Base-by-base conservation (phyloP, 106 monocot genomes). In the Allium fistulosum region DNA sequence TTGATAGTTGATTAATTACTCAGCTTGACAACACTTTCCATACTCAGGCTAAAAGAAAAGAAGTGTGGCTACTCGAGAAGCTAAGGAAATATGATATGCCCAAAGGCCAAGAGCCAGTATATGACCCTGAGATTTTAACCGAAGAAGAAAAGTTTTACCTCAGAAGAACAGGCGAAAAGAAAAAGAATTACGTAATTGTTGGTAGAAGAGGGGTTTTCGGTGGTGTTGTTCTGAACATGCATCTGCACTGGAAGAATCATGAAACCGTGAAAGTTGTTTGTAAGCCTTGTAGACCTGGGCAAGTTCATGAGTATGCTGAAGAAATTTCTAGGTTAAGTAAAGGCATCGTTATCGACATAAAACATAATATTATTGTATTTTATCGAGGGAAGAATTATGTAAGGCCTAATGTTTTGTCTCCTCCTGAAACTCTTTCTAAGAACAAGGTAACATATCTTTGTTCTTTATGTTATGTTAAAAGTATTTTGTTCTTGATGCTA, bases 221-320 rank as follows among this genome's bases (percentile, higher is more conserved):
- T 47, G 93, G 93, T 59, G 93, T 94, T 13, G 93, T 94, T 69
- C 78, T 94, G 15, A 94, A 94, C 56, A 94, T 94, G 93, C 89
- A 94, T 72, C 89, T 94, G 17, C 93, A 94, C 55, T 94, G 93
- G 93, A 94, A 94, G 77, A 94, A 87, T 46, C 93, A 94, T 80
- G 93, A 94, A 70, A 94, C 93, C 6, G 86, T 94, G 27, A 94
- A 94, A 66, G 89, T 94, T 9, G 74, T 90, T 12, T 94, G 89
- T 73, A 94, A 71, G 56, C 89, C 89, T 60, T 94, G 93, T 51
- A 78, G 74, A 78, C 93, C 84, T 62, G 86, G 93, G 17, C 93
- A 94, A 70, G 86, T 94, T 11, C 75, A 84, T 80, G 84, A 84
- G 8, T 86, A 82, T 70, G 93, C 89, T 17, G 78, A 89, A 57